phyloP scores from a whole-genome alignment of 2,329 filamentous ascomycete genomes.

The Botrytis medusae region DNA sequence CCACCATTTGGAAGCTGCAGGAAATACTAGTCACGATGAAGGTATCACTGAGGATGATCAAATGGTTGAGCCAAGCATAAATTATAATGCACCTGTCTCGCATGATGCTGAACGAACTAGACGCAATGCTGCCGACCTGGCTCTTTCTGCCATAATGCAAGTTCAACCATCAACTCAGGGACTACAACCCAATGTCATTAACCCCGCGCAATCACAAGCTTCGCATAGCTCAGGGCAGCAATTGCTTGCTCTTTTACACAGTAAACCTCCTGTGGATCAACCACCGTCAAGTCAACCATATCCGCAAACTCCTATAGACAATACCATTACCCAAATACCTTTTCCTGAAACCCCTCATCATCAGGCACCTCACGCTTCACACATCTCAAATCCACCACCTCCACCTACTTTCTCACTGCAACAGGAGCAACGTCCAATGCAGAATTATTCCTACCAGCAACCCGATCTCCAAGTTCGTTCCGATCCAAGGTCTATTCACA shows the following conservation, averaged over 20 bases:
- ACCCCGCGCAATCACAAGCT: slow-evolving; percentile 23
- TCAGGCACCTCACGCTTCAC: slow-evolving; percentile 52
- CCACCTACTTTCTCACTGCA: slow-evolving; percentile 50
- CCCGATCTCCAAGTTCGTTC: slow-evolving; percentile 26
- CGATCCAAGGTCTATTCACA: slow-evolving; percentile 9
- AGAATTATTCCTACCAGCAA: slow-evolving; percentile 34
- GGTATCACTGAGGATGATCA: slow-evolving; percentile 61
- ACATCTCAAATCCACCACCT: slow-evolving; percentile 48
- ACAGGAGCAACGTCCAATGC: slow-evolving; percentile 29
- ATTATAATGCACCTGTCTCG: slow-evolving; percentile 22
- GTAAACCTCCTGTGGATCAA: slow-evolving; percentile 30
- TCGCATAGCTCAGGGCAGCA: slow-evolving; percentile 44
- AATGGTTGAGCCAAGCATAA: slow-evolving; percentile 29
- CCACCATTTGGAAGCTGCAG: slow-evolving; percentile 43
- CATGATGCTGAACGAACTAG: slow-evolving; percentile 22
- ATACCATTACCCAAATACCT: slow-evolving; percentile 49
- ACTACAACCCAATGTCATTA: slow-evolving; percentile 41
- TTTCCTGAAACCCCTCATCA: slow-evolving; percentile 60
- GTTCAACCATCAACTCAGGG: slow-evolving; percentile 55
- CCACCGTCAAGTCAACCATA: slow-evolving; percentile 33
- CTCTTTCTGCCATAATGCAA: slow-evolving; percentile 55
- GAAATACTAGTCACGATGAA: slow-evolving; percentile 54
- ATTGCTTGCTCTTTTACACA: slow-evolving; percentile 55
- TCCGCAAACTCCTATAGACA: slow-evolving; percentile 56
- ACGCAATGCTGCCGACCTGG: slow-evolving; percentile 36